A percentile compares a stretch with the other conserved stretches of the same genome.
Conservation (phyloP, 306 rosid genomes). For the Coriaria nepalensis region DNA sequence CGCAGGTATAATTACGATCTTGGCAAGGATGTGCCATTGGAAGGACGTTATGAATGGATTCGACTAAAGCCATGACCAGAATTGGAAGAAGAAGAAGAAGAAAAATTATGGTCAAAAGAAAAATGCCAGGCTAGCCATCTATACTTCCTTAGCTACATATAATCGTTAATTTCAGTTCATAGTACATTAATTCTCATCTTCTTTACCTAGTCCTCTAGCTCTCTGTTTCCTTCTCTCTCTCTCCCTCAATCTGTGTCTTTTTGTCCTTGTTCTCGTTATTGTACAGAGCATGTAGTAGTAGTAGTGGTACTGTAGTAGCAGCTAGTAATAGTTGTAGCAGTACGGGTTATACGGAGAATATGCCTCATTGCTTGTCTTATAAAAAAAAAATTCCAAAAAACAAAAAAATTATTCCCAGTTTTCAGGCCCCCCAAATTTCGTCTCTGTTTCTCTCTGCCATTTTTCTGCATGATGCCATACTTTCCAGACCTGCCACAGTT, state of each 20-base stretch:
- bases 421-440: slow-evolving; percentile 17
- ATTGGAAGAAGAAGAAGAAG: neutral
- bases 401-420: too few species aligned
- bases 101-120: slow-evolving; percentile 2
- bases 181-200: slow-evolving; percentile 7
- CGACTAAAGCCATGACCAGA: slow-evolving; percentile 42
- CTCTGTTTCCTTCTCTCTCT: slow-evolving; percentile 10
- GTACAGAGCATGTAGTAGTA: too few species aligned
- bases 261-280: neutral
- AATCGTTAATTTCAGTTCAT: slow-evolving; percentile 21
- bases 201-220: neutral
- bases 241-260: neutral
- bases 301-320: too few species aligned
- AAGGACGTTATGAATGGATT: slow-evolving; percentile 91
- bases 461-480: neutral
- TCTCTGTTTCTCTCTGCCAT: slow-evolving; percentile 18
- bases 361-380: neutral
- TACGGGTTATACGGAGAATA: too few species aligned
- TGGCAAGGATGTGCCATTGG: slow-evolving; percentile 53
- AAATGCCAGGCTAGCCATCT: neutral
- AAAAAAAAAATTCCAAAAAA: neutral
- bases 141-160: neutral
- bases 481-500: neutral
- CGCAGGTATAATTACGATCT: slow-evolving; percentile 79
- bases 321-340: too few species aligned